Evolutionary conservation across 2,329 filamentous ascomycete genomes (phyloP), one percentile per base, ranked within the genome.

Genomic region (Mariannaea elegans): DNA sequence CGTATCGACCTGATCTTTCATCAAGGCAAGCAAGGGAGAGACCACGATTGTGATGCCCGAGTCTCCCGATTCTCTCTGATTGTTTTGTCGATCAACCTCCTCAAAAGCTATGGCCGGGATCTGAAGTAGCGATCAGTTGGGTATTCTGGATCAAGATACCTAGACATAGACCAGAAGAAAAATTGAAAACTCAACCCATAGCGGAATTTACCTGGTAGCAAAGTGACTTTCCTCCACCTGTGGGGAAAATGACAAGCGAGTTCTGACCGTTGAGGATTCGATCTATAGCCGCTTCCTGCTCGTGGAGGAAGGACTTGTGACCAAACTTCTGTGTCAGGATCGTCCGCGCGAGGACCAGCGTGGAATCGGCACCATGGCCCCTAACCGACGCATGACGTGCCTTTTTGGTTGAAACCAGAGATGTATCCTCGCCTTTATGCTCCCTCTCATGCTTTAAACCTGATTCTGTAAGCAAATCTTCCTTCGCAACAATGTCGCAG

Each of bases 1-100:
- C 2, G 81, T 80, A 63, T 87, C 84, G 0, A 86, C 83, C 63
- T 88, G 85, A 61, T 87, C 84, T 66, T 87, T 87, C 84, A 87
- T 87, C 52, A 87, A 67, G 2, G 83, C 83, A 50, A 87, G 83
- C 3, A 87, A 71, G 0, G 84, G 84, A 0, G 82, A 87, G 2
- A 86, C 82, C 3, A 87, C 82, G 6, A 87, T 77, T 1, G 83
- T 86, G 61, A 86, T 80, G 6, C 83, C 86, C 10, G 75, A 71
- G 16, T 78, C 75, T 2, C 70, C 71, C 1, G 68, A 50, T 0
- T 65, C 65, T 39, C 72, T 64, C 2, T 63, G 62, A 1, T 70
- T 72, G 4, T 62, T 71, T 14, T 65, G 54, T 2, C 66, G 59
- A 31, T 84, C 82, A 10, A 81, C 65, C 47, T 79, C 71, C 36